phyloP scores from a whole-genome alignment of 2,329 filamentous ascomycete genomes.

The Penicillium sp. region DNA sequence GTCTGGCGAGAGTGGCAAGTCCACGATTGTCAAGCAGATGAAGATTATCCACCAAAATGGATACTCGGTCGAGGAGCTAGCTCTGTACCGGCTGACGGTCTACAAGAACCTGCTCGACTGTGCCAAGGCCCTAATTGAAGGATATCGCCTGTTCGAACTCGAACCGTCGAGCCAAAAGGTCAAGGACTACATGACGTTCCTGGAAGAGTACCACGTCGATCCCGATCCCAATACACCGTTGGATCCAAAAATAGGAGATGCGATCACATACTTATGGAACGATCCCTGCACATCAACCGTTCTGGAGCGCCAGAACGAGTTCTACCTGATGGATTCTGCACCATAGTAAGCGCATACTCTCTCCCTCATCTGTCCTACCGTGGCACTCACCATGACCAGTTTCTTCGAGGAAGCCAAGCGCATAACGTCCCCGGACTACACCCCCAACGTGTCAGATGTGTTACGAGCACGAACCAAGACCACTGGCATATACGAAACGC shows the following conservation, averaged over 20 bases:
- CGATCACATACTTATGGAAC: constrained; percentile 82
- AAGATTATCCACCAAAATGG: constrained; percentile 99
- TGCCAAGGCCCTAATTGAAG: constrained; percentile 84
- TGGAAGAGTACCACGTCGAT: constrained; percentile 84
- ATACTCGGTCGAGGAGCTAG: constrained; percentile 89
- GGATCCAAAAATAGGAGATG: constrained; percentile 73
- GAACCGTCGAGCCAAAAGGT: constrained; percentile 69
- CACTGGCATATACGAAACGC: constrained; percentile 97
- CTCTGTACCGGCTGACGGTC: constrained; percentile 89
- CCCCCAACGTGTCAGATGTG: constrained; percentile 91
- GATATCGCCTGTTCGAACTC: constrained; percentile 88
- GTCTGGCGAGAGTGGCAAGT: constrained; percentile 97
- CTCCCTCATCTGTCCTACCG: not conserved
- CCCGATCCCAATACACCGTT: constrained; percentile 83
- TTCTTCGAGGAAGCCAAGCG: constrained; percentile 92
- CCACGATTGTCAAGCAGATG: constrained; percentile 99
- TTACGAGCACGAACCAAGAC: constrained; percentile 95
- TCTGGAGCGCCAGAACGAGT: constrained; percentile 93
- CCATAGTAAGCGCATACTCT: constrained; percentile 68
- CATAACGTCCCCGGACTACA: constrained; percentile 79
- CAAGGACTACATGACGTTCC: constrained; percentile 68
- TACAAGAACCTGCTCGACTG: constrained; percentile 99
- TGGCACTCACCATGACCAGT: constrained; percentile 48
- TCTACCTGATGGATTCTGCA: constrained; percentile 98
- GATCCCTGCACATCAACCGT: constrained; percentile 77